Evolutionary conservation across 176 grass and related monocot genomes (phyloP), one percentile per base, ranked within the genome.

Genomic region (Metroxylon sagu): DNA sequence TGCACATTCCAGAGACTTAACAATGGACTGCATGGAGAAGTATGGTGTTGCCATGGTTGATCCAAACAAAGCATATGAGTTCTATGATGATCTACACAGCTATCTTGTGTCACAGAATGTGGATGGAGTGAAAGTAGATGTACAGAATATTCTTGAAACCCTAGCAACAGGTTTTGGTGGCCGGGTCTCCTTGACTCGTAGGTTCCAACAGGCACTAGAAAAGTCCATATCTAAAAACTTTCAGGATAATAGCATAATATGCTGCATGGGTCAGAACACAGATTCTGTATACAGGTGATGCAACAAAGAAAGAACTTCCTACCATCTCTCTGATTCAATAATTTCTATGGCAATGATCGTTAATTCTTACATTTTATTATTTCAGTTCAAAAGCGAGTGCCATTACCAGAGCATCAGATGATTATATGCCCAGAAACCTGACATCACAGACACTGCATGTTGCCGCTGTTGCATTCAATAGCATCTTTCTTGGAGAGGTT

Each of bases 21-120:
- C 70, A 18, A 72, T 72, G 59, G 58, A 72, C 43, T 63, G 70
- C 59, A 72, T 72, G 70, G 70, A 72, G 58, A 72, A 63, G 50
- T 72, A 63, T 26, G 70, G 70, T 6, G 29, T 72, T 48, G 70
- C 59, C 27, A 72, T 54, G 70, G 43, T 72, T 48, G 25, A 61
- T 49, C 70, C 59, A 53, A 28, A 61, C 3, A 62, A 61, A 39
- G 26, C 26, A 55, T 63, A 26, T 12, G 70, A 63, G 17, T 72
- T 62, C 28, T 72, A 72, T 62, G 29, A 63, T 39, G 70, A 72
- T 62, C 58, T 39, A 4, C 70, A 72, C 18, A 62, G 70, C 59
- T 72, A 72, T 54, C 70, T 72, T n/a, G 29, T 29, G 50, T 72
- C 70, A 25, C 70, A 72, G 59, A 62, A 62, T 8, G 25, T 72